phyloP scores from a whole-genome alignment of 805 yeast species.

The Zygosaccharomyces pseudorouxii region DNA sequence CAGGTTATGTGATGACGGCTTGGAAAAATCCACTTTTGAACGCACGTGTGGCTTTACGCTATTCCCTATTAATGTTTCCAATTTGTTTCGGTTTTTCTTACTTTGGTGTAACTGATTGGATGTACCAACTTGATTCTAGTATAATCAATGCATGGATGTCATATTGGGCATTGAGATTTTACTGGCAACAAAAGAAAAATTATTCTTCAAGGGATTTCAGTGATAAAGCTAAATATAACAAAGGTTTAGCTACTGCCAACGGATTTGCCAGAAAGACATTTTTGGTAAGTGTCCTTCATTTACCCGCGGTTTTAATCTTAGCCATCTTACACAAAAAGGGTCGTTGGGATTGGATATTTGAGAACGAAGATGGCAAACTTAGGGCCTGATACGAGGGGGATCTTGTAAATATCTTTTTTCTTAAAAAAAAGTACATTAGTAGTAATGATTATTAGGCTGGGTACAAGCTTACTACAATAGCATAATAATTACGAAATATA shows the following conservation, averaged over 20 bases:
- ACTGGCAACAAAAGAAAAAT: conserved; percentile 73
- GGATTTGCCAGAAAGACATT: conserved; percentile 77
- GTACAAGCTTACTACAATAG: conserved; percentile 2
- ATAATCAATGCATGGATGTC: conserved; percentile 83
- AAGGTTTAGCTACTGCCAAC: conserved; percentile 57
- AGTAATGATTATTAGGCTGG: conserved; percentile 1
- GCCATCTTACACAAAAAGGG: conserved; percentile 96
- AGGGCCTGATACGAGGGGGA: conserved; percentile 4
- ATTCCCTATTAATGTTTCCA: conserved; percentile 91
- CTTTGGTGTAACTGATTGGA: conserved; percentile 76
- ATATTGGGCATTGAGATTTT: conserved; percentile 72
- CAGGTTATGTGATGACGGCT: conserved; percentile 98
- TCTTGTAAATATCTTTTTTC: conserved; percentile 16
- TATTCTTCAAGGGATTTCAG: conserved; percentile 39
- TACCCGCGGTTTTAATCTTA: conserved; percentile 81
- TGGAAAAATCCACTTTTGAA: conserved; percentile 86
- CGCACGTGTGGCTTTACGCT: conserved; percentile 89
- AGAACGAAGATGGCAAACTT: conserved; percentile 21
- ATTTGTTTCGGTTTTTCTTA: conserved; percentile 78
- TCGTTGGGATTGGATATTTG: conserved; percentile 77
- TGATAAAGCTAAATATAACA: conserved; percentile 38
- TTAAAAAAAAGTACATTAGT: neutral
- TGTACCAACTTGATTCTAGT: conserved; percentile 75
- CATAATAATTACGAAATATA: neutral
- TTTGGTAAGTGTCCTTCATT: conserved; percentile 92